A percentile compares a stretch with the other conserved stretches of the same genome.
These are phyloP conservation scores for Trametes maxima DNA, from an alignment of 768 basidiomycete genomes.

Conservation along the genomic window DNA sequence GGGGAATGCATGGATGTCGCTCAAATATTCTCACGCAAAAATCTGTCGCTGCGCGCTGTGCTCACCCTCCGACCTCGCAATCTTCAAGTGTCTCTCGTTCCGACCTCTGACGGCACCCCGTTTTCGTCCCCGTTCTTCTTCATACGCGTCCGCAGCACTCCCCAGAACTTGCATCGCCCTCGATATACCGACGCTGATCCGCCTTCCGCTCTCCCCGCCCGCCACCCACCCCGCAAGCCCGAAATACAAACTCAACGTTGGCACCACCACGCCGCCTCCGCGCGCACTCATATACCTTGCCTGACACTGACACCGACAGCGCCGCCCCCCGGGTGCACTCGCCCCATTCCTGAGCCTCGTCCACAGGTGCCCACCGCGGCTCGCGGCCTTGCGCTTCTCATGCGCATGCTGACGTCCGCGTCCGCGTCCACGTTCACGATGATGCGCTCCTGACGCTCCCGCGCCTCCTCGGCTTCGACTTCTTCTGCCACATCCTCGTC, in stretches of 20 bases:
- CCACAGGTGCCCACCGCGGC: neutral
- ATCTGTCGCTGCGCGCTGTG: neutral
- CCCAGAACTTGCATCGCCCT: neutral
- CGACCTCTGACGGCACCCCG: neutral
- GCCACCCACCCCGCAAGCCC: neutral
- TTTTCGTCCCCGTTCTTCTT: neutral
- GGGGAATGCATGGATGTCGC: no score
- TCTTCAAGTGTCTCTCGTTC: neutral
- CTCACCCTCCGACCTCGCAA: neutral
- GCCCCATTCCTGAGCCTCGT: neutral
- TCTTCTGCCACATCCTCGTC: no score
- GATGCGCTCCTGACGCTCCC: no score
- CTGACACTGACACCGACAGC: neutral
- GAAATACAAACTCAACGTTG: neutral
- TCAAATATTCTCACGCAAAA: neutral
- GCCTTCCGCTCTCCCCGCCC: no score
- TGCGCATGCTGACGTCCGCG: no score
- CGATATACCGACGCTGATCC: conserved; percentile 3
- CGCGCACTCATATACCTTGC: neutral
- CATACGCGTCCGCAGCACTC: neutral
- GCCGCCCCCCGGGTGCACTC: no score
- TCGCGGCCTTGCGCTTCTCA: neutral
- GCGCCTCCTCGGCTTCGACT: no score
- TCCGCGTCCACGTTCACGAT: no score
- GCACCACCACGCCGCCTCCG: no score